Conservation (phyloP, 306 rosid species). For the Corylus heterophylla region DNA sequence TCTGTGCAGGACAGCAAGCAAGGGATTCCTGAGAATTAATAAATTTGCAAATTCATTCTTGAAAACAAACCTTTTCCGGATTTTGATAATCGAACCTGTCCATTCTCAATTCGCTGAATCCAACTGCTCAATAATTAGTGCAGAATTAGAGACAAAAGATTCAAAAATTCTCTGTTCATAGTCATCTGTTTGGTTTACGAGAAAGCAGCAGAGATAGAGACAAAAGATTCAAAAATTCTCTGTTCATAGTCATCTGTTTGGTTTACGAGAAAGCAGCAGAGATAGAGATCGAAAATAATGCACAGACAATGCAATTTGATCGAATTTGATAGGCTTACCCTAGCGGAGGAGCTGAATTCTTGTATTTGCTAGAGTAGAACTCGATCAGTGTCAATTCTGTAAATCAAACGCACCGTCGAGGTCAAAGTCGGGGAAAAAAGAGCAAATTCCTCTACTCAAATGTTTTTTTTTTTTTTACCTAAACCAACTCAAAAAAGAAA, state of each 20-base stretch:
- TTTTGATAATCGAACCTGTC: slow-evolving; percentile 62
- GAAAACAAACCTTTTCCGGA: slow-evolving; percentile 18
- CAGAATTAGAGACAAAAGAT: not conserved
- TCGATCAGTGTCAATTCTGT: slow-evolving; percentile 61
- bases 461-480: not conserved
- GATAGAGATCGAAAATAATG: not conserved
- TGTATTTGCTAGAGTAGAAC: slow-evolving; percentile 74
- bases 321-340: slow-evolving; percentile 49
- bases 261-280: not conserved
- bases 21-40: slow-evolving; percentile 27
- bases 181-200: too few relatives aligned
- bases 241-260: not conserved
- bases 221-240: not conserved
- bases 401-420: slow-evolving; percentile 5
- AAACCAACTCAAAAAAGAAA: not conserved
- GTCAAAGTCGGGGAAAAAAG: not conserved
- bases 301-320: not conserved
- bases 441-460: not conserved
- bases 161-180: not conserved
- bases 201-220: not conserved
- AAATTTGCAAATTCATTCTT: slow-evolving; percentile 13
- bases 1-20: slow-evolving; percentile 50
- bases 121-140: slow-evolving; percentile 63
- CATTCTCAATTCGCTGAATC: slow-evolving; percentile 80
- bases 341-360: slow-evolving; percentile 76